Evolutionary conservation across 225 moss, liverwort and hornwort species (phyloP).

Genomic region (Bryoerythrophyllum caledonicum): DNA sequence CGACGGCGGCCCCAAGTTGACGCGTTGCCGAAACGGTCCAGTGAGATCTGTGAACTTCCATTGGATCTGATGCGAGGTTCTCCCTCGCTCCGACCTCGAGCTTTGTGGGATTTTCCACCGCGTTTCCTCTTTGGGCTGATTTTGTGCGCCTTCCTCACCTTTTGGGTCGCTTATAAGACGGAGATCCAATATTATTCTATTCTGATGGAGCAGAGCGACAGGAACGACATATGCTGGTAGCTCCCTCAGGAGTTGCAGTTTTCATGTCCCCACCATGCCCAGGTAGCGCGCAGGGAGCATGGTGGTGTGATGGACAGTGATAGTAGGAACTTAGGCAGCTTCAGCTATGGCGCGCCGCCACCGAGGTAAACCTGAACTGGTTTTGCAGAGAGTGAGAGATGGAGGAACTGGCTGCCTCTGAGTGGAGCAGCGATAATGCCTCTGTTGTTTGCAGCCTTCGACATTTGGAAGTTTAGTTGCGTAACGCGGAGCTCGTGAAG

Average conservation of each 20-base stretch:
- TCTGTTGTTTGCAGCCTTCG: neutral
- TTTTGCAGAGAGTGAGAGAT: neutral
- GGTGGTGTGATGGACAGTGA: constrained; percentile 28
- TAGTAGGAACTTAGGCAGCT: neutral
- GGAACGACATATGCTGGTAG: neutral
- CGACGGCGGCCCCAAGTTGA: constrained; percentile 21
- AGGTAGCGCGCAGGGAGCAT: constrained; percentile 4
- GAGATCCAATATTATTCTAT: neutral
- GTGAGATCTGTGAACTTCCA: too few species aligned
- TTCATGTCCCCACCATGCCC: neutral
- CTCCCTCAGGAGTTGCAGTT: neutral
- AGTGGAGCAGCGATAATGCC: neutral
- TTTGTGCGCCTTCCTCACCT: too few species aligned
- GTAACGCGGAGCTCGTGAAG: neutral
- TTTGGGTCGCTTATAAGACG: too few species aligned
- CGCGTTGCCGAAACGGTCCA: neutral
- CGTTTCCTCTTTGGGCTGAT: neutral
- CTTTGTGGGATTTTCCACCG: neutral
- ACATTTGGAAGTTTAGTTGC: neutral
- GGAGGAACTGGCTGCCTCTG: neutral
- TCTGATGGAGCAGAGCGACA: neutral
- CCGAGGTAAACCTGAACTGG: constrained; percentile 1
- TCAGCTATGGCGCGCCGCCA: constrained; percentile 22
- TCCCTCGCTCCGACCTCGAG: too few species aligned
- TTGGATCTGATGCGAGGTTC: neutral